Conservation (phyloP, 1,284 basidiomycete species). For the Sporisorium exsertum region DNA sequence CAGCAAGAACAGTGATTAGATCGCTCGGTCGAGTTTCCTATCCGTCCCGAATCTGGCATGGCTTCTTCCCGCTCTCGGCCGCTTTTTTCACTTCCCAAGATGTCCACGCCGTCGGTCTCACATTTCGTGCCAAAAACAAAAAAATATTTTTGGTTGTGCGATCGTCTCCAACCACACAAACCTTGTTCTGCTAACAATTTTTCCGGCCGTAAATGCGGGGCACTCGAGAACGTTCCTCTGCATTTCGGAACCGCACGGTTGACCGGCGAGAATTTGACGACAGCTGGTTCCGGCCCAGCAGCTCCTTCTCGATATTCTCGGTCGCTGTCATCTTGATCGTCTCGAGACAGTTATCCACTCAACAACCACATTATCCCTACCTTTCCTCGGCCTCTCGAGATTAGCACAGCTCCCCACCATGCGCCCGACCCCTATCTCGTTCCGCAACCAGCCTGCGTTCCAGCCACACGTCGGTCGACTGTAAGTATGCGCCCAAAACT, state of each 20-base stretch:
- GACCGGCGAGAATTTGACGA: conserved; percentile 4
- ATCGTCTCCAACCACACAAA: neutral
- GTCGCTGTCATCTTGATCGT: conserved; percentile 2
- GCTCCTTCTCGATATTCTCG: neutral
- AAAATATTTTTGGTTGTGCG: neutral
- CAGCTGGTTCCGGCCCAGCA: neutral
- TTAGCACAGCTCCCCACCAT: conserved; percentile 12
- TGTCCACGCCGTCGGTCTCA: neutral
- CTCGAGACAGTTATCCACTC: neutral
- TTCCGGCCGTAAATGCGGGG: conserved; percentile 12
- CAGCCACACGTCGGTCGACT: conserved; percentile 62
- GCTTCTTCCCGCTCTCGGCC: neutral
- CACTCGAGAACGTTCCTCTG: conserved; percentile 5
- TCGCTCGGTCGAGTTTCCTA: conserved; percentile 45
- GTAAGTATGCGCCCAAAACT: conserved; percentile 44
- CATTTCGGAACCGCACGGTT: conserved; percentile 43
- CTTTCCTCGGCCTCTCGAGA: neutral
- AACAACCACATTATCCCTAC: neutral
- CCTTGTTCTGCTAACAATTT: neutral
- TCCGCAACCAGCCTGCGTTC: conserved; percentile 56
- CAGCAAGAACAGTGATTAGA: conserved; percentile 27
- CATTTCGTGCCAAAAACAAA: neutral
- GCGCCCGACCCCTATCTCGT: conserved; percentile 44
- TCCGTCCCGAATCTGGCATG: conserved; percentile 25
- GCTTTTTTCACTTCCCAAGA: neutral